phyloP scores from a whole-genome alignment of 352 stramenopile genomes.

The Phytophthora pinifolia region DNA sequence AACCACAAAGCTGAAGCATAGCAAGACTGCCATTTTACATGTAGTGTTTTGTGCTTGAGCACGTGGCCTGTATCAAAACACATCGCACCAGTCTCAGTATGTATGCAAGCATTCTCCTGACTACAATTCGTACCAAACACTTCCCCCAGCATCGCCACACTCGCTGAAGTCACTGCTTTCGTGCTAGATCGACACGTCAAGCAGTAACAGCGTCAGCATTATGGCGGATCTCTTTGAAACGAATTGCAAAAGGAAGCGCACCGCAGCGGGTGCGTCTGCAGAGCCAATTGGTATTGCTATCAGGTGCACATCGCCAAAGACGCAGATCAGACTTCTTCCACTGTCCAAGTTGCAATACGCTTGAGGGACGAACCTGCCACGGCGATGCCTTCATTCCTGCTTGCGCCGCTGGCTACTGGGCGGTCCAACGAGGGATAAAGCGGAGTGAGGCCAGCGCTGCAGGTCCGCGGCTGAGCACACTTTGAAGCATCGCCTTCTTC shows the following conservation, averaged over 20 bases:
- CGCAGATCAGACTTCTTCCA: neutral
- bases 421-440: constrained; percentile 2
- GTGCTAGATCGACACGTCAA: constrained; percentile 36
- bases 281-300: constrained; percentile 60
- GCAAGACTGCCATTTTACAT: constrained; percentile 26
- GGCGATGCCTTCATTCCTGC: constrained; percentile 26
- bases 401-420: neutral
- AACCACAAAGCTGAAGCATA: neutral
- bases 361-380: constrained; percentile 32
- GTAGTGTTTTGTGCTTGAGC: constrained; percentile 69
- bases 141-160: constrained; percentile 65
- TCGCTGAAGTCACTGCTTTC: constrained; percentile 64
- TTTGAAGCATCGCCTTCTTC: constrained; percentile 22
- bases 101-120: neutral
- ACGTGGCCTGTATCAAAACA: constrained; percentile 44
- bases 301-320: neutral
- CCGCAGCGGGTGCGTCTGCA: constrained; percentile 56
- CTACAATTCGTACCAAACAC: constrained; percentile 43
- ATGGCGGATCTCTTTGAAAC: too few species aligned
- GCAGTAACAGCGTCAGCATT: neutral
- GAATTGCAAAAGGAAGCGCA: constrained; percentile 10
- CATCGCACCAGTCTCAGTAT: neutral
- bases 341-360: neutral
- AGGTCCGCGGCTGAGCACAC: neutral
- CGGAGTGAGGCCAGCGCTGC: constrained; percentile 9